These are phyloP conservation scores for Malus hybrid DNA, from an alignment of 331 rosid genomes.

Conservation along the genomic window DNA sequence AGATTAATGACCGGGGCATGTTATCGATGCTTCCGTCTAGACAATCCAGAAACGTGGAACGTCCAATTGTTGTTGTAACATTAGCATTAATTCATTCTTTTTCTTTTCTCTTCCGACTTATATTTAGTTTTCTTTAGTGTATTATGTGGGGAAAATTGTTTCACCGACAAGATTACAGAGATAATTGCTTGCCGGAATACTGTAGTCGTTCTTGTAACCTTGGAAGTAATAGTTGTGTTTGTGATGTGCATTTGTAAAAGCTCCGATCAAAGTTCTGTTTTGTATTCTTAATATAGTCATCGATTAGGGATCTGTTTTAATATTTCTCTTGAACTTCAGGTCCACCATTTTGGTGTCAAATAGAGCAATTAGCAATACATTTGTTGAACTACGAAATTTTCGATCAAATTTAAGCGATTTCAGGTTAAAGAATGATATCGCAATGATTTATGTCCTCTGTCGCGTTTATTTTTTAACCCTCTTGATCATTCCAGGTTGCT, in stretches of 20 bases:
- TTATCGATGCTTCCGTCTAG: constrained; percentile 7
- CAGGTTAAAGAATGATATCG: not conserved
- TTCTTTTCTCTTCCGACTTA: not conserved
- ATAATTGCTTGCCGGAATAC: not conserved
- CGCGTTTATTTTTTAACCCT: not conserved
- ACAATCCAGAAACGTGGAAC: constrained; percentile 17
- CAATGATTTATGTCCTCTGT: not conserved
- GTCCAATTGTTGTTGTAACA: constrained; percentile 52
- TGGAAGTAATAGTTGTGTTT: not conserved
- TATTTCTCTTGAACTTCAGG: too few species aligned
- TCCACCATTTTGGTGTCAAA: too few species aligned
- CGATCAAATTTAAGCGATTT: not conserved
- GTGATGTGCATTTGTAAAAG: constrained; percentile 2
- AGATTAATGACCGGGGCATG: constrained; percentile 7
- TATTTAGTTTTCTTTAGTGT: not conserved
- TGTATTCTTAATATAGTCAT: not conserved
- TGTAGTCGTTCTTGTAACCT: not conserved
- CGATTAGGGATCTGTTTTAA: not conserved
- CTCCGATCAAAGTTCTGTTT: not conserved
- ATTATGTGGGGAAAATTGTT: not conserved
- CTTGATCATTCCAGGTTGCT: constrained; percentile 14
- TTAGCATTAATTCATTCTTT: constrained; percentile 50
- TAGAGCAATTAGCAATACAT: not conserved
- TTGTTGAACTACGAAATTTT: not conserved
- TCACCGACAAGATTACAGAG: not conserved